A percentile compares a stretch with the other conserved stretches of the same genome.
Conservation (phyloP, 2,329 filamentous ascomycete species). For the Stachybotrys elegans region DNA sequence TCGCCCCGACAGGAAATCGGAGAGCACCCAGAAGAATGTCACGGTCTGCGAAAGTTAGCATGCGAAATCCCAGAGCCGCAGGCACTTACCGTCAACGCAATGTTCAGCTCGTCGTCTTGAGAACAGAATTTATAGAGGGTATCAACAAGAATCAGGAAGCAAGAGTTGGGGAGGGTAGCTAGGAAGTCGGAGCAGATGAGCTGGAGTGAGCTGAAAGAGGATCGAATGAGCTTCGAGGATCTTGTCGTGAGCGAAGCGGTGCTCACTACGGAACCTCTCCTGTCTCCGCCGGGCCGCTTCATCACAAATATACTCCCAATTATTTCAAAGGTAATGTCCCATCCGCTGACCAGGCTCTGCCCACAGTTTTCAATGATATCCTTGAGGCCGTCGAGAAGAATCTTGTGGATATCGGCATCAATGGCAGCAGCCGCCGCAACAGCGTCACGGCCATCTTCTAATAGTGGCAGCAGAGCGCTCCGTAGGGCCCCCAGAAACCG, state of each 20-base stretch:
- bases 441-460: slow-evolving; percentile 44
- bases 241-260: slow-evolving; percentile 41
- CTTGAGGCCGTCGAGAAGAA: slow-evolving; percentile 74
- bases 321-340: slow-evolving; percentile 80
- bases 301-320: slow-evolving; percentile 73
- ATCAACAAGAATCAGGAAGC: slow-evolving; percentile 73
- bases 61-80: background rate
- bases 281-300: slow-evolving; percentile 24
- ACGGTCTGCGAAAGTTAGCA: slow-evolving; percentile 57
- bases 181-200: slow-evolving; percentile 95
- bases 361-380: slow-evolving; percentile 83
- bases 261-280: slow-evolving; percentile 21
- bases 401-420: slow-evolving; percentile 75
- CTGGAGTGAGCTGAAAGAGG: slow-evolving; percentile 84
- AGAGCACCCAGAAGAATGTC: slow-evolving; percentile 93
- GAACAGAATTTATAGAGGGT: slow-evolving; percentile 85
- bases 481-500: slow-evolving; percentile 64
- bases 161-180: slow-evolving; percentile 63
- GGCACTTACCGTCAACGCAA: slow-evolving; percentile 73
- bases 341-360: slow-evolving; percentile 75
- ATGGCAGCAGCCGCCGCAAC: slow-evolving; percentile 56
- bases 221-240: slow-evolving; percentile 73
- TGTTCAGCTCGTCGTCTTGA: slow-evolving; percentile 89
- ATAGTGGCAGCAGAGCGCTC: slow-evolving; percentile 51
- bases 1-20: slow-evolving; percentile 71